Conservation (phyloP, 257 asterid genomes). For the Penstemon newberryi region DNA sequence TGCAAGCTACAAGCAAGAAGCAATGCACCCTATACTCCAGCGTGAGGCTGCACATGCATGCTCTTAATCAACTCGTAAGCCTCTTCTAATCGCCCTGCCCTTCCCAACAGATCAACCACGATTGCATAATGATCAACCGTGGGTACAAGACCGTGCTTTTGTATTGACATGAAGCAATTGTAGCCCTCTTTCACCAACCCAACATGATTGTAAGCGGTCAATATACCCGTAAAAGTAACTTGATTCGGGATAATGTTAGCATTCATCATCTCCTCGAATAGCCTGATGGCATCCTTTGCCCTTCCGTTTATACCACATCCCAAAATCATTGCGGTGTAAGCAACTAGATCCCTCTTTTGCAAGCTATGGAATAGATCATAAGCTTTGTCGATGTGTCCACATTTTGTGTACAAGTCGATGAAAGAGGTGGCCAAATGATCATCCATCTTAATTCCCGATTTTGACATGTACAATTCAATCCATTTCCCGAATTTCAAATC, state of each 20-base stretch:
- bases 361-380: conserved; percentile 48
- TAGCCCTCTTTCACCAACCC: conserved; percentile 87
- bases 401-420: conserved; percentile 72
- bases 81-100: conserved; percentile 69
- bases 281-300: conserved; percentile 55
- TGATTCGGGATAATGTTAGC: conserved; percentile 53
- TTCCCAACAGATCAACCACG: conserved; percentile 78
- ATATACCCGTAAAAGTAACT: conserved; percentile 65
- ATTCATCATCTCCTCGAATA: conserved; percentile 70
- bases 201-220: conserved; percentile 66
- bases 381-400: conserved; percentile 76
- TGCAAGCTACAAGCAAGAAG: conserved; percentile 91
- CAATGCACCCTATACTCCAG: conserved; percentile 94
- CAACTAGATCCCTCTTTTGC: conserved; percentile 62
- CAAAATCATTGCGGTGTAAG: conserved; percentile 82
- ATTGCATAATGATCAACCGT: conserved; percentile 77
- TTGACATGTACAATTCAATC: conserved; percentile 57
- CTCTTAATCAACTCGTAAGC: conserved; percentile 66
- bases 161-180: conserved; percentile 59
- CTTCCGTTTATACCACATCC: conserved; percentile 88
- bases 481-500: conserved; percentile 53
- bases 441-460: conserved; percentile 68
- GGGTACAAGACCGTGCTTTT: conserved; percentile 62
- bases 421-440: conserved; percentile 79
- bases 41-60: conserved; percentile 73